Evolutionary conservation across 306 rosid species (phyloP).

Genomic region (Gleditsia sinensis): DNA sequence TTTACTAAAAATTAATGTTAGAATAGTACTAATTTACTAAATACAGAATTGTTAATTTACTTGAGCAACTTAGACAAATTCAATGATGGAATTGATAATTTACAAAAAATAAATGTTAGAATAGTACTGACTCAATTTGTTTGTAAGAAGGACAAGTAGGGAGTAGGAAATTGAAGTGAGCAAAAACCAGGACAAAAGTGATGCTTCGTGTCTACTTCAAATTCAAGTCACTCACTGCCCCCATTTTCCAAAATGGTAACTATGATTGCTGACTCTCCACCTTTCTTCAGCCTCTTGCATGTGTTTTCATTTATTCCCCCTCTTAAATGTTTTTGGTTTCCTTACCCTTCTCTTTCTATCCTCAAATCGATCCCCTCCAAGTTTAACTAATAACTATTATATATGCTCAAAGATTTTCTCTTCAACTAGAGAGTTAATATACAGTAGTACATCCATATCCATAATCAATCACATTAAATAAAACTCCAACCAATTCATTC

Average conservation of each 20-base stretch:
- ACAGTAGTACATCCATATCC: not conserved
- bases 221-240: constrained; percentile 20
- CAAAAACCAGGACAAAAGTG: constrained; percentile 26
- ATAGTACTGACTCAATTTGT: too few relatives aligned
- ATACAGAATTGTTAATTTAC: too few relatives aligned
- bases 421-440: not conserved
- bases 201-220: constrained; percentile 35
- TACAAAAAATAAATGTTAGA: too few relatives aligned
- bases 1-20: too few relatives aligned
- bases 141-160: not conserved
- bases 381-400: not conserved
- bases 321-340: constrained; percentile 19
- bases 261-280: constrained; percentile 17
- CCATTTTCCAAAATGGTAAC: not conserved
- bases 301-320: constrained; percentile 39
- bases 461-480: not conserved
- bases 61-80: too few relatives aligned
- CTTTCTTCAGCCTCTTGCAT: constrained; percentile 22
- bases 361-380: not conserved
- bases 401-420: not conserved
- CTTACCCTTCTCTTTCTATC: not conserved
- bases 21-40: too few relatives aligned
- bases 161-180: not conserved
- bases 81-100: too few relatives aligned
- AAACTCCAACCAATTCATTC: not conserved